These are phyloP conservation scores for Protomyces inouyei DNA, from an alignment of 1,139 yeast genomes.

Conservation along the genomic window DNA sequence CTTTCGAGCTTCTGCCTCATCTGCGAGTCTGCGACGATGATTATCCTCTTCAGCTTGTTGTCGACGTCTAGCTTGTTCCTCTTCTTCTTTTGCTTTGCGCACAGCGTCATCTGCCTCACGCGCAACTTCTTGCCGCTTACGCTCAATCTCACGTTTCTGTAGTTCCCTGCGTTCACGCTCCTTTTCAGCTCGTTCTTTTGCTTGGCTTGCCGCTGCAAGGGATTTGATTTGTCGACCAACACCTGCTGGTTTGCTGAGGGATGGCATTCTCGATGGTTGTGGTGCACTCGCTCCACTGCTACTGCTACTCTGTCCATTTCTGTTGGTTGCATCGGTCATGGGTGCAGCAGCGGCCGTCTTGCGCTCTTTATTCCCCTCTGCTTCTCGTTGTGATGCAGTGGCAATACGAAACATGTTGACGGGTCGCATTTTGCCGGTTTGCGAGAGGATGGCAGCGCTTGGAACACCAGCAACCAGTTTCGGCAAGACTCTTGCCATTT, in stretches of 20 bases:
- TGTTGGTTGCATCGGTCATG: not conserved
- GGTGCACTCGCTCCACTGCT: not conserved
- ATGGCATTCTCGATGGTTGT: too few relatives aligned
- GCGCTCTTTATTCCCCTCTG: conserved; percentile 19
- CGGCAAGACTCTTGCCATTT: not conserved
- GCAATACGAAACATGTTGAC: conserved; percentile 27
- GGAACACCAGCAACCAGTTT: not conserved
- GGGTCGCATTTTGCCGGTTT: conserved; percentile 9
- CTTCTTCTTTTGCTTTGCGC: conserved; percentile 11
- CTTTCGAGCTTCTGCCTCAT: not conserved
- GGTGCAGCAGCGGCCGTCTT: conserved; percentile 4
- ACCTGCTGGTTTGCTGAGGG: not conserved
- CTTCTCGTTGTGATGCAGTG: conserved; percentile 30
- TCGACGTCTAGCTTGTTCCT: conserved; percentile 1
- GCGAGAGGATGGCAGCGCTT: not conserved
- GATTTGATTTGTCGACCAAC: conserved; percentile 23
- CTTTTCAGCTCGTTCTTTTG: conserved; percentile 28
- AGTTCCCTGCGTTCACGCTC: conserved; percentile 27
- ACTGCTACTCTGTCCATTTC: not conserved
- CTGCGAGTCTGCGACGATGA: conserved; percentile 25
- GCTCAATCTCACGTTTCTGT: conserved; percentile 31
- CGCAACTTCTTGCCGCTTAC: conserved; percentile 30
- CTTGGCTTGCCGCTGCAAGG: conserved; percentile 29
- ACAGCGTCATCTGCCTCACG: conserved; percentile 9
- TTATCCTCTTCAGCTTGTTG: conserved; percentile 30